phyloP scores from a whole-genome alignment of 805 yeast species.

The Nakazawaea laoshanensis region DNA sequence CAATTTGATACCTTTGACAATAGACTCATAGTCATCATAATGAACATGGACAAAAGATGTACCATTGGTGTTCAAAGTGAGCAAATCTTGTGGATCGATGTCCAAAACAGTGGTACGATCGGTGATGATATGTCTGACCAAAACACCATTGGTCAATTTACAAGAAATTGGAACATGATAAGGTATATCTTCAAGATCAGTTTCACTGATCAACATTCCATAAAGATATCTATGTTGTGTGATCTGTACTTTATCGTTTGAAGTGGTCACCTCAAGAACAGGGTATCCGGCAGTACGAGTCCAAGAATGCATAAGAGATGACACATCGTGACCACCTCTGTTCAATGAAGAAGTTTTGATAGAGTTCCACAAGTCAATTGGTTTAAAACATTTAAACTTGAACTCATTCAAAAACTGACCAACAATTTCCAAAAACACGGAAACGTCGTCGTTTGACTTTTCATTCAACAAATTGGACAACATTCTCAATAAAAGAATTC shows the following conservation, averaged over 20 bases:
- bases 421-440: slow-evolving; percentile 26
- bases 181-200: slow-evolving; percentile 42
- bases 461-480: slow-evolving; percentile 32
- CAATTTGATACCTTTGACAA: slow-evolving; percentile 16
- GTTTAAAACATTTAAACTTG: slow-evolving; percentile 32
- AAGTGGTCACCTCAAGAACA: slow-evolving; percentile 27
- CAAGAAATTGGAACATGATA: slow-evolving; percentile 54
- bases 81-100: slow-evolving; percentile 22
- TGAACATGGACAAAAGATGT: slow-evolving; percentile 40
- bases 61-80: slow-evolving; percentile 34
- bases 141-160: slow-evolving; percentile 25
- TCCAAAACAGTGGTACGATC: slow-evolving; percentile 30
- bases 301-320: slow-evolving; percentile 53
- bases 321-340: slow-evolving; percentile 30
- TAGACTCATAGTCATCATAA: slow-evolving; percentile 24
- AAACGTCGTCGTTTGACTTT: slow-evolving; percentile 18
- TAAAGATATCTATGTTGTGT: slow-evolving; percentile 31
- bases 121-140: slow-evolving; percentile 30
- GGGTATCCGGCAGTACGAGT: slow-evolving; percentile 53
- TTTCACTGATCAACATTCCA: slow-evolving; percentile 10
- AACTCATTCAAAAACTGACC: slow-evolving; percentile 27
- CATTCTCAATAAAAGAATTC: slow-evolving; percentile 47
- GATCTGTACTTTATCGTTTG: slow-evolving; percentile 20
- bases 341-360: slow-evolving; percentile 20
- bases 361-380: slow-evolving; percentile 45